Evolutionary conservation across 2,329 filamentous ascomycete species (phyloP).

Genomic region (Simplicillium sp.): DNA sequence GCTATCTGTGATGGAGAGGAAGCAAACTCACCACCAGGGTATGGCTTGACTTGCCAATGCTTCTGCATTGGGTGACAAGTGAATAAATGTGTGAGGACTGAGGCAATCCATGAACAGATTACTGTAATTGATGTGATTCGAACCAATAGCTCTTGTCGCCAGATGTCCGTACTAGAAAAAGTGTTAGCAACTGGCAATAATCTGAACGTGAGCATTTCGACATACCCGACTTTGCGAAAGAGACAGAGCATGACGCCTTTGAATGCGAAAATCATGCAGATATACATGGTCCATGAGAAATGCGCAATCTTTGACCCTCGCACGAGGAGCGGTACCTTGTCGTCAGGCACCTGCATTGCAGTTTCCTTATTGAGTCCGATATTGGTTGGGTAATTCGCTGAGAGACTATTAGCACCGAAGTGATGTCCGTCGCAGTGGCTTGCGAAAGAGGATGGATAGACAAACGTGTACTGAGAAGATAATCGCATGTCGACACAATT

Average conservation of each 20-base stretch:
- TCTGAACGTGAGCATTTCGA: background rate
- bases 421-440: too few species aligned
- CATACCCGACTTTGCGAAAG: conserved; percentile 1
- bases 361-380: conserved; percentile 2
- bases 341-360: conserved; percentile 1
- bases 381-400: conserved; percentile 4
- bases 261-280: conserved; percentile 6
- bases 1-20: background rate
- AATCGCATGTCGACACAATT: conserved; percentile 3
- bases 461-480: conserved; percentile 2
- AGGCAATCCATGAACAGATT: conserved; percentile 1
- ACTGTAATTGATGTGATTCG: background rate
- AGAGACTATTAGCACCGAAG: too few species aligned
- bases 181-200: background rate
- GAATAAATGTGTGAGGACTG: conserved; percentile 3
- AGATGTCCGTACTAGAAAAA: background rate
- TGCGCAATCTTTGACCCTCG: conserved; percentile 2
- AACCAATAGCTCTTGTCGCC: conserved; percentile 1
- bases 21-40: background rate
- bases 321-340: background rate
- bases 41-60: conserved; percentile 4
- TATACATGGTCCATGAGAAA: conserved; percentile 6
- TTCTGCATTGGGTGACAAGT: conserved; percentile 2
- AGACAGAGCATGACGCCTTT: conserved; percentile 4
- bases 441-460: background rate